A percentile compares a stretch with the other conserved stretches of the same genome.
phyloP scores from a whole-genome alignment of 2,329 filamentous ascomycete genomes.

The Ophiostoma australiae region DNA sequence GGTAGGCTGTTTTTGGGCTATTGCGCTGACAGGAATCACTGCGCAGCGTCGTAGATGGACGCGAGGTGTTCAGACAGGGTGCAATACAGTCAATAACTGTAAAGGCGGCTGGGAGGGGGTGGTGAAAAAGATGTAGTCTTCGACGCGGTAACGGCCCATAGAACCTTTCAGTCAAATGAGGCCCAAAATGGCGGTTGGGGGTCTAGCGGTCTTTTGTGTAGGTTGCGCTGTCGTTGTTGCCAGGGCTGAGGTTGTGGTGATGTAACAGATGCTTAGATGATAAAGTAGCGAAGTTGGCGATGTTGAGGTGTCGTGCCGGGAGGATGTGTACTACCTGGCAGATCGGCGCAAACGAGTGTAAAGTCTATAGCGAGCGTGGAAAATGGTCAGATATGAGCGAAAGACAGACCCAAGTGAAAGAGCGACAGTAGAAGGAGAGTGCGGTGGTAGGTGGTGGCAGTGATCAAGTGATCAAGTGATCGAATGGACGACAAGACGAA shows the following conservation, averaged over 20 bases:
- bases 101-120: constrained; percentile 21
- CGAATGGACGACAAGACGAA: background rate
- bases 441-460: background rate
- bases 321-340: background rate
- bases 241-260: background rate
- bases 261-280: background rate
- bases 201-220: background rate
- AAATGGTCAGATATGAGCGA: constrained; percentile 27
- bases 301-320: background rate
- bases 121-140: constrained; percentile 16
- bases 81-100: constrained; percentile 17
- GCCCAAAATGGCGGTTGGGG: background rate
- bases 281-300: background rate
- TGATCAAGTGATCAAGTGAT: constrained; percentile 8
- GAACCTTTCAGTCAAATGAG: constrained; percentile 17
- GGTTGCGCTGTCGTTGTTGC: background rate
- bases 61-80: background rate
- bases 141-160: constrained; percentile 22
- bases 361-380: background rate
- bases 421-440: constrained; percentile 11
- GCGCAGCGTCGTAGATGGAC: background rate
- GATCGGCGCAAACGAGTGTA: background rate
- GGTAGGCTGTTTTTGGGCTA: background rate
- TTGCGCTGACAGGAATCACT: background rate
- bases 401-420: constrained; percentile 23